Evolutionary conservation across 2,329 filamentous ascomycete species (phyloP).

Genomic region (Onygenales sp.): DNA sequence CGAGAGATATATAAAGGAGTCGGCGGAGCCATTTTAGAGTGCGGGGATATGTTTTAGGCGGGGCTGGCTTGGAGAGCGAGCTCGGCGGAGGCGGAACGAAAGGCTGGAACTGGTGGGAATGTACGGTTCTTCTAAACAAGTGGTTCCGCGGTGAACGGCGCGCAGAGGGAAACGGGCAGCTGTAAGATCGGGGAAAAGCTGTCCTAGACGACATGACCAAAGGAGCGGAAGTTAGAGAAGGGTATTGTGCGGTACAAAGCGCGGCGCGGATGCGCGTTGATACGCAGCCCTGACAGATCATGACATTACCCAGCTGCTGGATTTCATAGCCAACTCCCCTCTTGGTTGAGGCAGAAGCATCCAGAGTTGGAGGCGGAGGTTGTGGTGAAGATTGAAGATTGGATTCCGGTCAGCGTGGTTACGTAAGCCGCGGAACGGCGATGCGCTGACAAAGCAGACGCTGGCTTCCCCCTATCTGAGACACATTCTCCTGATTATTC

Average conservation of each 20-base stretch:
- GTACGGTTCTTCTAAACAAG: background rate
- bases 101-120: slow-evolving; percentile 25
- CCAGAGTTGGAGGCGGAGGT: background rate
- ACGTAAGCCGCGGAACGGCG: background rate
- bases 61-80: slow-evolving; percentile 62
- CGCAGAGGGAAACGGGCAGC: too few species aligned
- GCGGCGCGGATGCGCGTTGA: background rate
- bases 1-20: slow-evolving; percentile 51
- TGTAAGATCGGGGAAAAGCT: too few species aligned
- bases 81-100: slow-evolving; percentile 69
- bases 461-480: too few species aligned
- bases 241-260: background rate
- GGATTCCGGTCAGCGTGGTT: background rate
- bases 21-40: slow-evolving; percentile 69
- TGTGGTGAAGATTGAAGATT: background rate
- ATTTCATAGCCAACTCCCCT: background rate
- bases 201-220: background rate
- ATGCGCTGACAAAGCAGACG: background rate
- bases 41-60: slow-evolving; percentile 61
- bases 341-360: background rate
- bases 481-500: too few species aligned
- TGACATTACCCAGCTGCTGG: background rate
- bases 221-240: background rate
- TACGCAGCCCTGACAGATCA: background rate
- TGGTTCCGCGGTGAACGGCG: too few species aligned